A percentile compares a stretch with the other conserved stretches of the same genome.
Conservation (phyloP, 208 protist species). For the Leishmania guyanensis region DNA sequence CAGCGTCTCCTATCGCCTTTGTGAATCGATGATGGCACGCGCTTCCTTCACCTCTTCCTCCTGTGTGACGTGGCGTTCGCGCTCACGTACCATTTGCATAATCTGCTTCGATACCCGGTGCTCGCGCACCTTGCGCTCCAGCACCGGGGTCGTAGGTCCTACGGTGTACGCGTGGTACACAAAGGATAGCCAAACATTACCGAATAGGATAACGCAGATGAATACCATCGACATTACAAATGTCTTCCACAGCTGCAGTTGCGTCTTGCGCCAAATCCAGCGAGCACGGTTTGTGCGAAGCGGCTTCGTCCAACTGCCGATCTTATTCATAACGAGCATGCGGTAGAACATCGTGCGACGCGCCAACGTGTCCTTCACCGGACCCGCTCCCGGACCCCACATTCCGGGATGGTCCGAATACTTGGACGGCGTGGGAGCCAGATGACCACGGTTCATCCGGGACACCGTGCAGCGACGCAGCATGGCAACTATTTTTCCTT, state of each 20-base stretch:
- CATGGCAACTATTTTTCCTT: constrained; percentile 37
- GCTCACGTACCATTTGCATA: constrained; percentile 90
- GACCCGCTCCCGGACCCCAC: constrained; percentile 82
- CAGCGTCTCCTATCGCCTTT: constrained; percentile 38
- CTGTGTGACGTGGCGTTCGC: constrained; percentile 72
- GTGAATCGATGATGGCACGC: constrained; percentile 56
- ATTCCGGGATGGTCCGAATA: constrained; percentile 86
- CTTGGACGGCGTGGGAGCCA: constrained; percentile 82
- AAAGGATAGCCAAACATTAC: constrained; percentile 88
- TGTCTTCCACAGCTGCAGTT: constrained; percentile 88
- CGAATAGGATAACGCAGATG: constrained; percentile 71
- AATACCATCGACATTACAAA: constrained; percentile 89
- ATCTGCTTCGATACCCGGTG: constrained; percentile 91
- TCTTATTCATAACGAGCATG: constrained; percentile 87
- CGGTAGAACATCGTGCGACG: constrained; percentile 85
- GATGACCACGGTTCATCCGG: constrained; percentile 79
- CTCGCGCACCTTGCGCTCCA: constrained; percentile 90
- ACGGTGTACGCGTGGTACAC: constrained; percentile 92
- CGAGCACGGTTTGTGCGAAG: constrained; percentile 79
- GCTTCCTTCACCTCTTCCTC: constrained; percentile 71
- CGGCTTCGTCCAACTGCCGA: constrained; percentile 83
- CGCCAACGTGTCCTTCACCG: constrained; percentile 84
- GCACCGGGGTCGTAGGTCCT: constrained; percentile 80
- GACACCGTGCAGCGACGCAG: constrained; percentile 55
- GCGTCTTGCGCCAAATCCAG: constrained; percentile 88